Conservation (phyloP, 2,329 filamentous ascomycete genomes). For the Zymoseptoria ardabiliae region DNA sequence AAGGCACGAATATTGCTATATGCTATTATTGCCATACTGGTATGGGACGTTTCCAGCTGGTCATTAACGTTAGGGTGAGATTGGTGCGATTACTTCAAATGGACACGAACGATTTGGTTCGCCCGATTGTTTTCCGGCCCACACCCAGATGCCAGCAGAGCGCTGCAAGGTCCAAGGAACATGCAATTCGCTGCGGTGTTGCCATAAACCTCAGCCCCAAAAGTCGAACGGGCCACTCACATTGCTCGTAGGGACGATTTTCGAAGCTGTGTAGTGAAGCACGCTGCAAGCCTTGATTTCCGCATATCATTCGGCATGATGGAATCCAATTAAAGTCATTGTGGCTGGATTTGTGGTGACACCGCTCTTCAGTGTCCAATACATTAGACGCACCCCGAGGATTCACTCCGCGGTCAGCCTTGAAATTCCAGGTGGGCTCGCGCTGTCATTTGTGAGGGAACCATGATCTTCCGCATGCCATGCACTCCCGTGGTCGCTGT, state of each 20-base stretch:
- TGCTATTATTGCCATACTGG: neutral
- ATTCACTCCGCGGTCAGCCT: neutral
- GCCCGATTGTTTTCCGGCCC: too few species aligned
- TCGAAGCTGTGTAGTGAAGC: neutral
- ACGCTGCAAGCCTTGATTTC: neutral
- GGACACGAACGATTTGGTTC: neutral
- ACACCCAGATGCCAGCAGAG: neutral
- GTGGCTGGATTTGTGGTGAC: neutral
- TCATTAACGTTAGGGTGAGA: too few species aligned
- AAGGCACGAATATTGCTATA: neutral
- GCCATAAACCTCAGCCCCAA: neutral
- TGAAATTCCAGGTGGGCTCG: neutral
- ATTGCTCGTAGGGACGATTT: neutral
- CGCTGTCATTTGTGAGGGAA: neutral
- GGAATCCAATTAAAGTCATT: neutral
- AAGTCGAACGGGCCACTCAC: neutral
- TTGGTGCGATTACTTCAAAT: neutral
- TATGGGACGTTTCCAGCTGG: too few species aligned
- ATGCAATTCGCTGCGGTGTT: neutral
- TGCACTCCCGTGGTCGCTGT: neutral
- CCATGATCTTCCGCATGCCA: neutral
- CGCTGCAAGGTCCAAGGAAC: neutral
- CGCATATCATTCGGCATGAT: neutral
- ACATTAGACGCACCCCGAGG: neutral
- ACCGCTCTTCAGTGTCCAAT: neutral